Evolutionary conservation across 306 rosid species (phyloP), one percentile per base, ranked within the genome.

Genomic region (Corylus heterophylla): DNA sequence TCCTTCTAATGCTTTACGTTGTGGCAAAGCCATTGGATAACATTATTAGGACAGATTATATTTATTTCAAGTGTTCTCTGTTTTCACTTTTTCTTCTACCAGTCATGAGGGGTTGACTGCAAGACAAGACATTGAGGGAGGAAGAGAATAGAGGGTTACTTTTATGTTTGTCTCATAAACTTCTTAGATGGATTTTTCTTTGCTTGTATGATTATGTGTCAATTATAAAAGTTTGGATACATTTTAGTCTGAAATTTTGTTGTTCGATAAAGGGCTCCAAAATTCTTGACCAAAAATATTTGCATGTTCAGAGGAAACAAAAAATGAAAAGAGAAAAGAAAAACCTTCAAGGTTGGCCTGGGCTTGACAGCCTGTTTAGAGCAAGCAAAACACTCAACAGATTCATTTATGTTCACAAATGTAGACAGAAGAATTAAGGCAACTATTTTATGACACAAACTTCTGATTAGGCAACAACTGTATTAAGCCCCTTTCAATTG

Each of bases 21-120:
- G 99, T 1, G 98, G 99, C 82, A 95, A 90, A 90, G 98, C 99
- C 49, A 44, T 86, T 14, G 93, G 94, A 63, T 85, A 76, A 69
- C 73, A 75, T 48, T 89, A 83, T 82, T 51, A 18, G 20, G 22
- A 51, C 72, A 12, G 0, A 17, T 70, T 64, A 18, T 67, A 18
- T 67, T 73, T 52, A 72, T 81, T 73, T 64, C 27, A 39, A 44
- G 70, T 50, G 50, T 54, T 42, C 20, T 77, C 27, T 49, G 5
- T n/a, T 13, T 31, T 54, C 18, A 2, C 9, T 8, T 8, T 73
- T 31, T 70, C 50, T 5, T 42, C 75, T 77, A 61, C 67, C 58
- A 71, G 93, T 91, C 92, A 87, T 85, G 88, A 89, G 81, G 76
- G 89, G 73, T 87, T 92, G 97, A 85, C 94, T 83, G 76, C 44